Evolutionary conservation across 2,329 filamentous ascomycete species (phyloP).

Genomic region (Paraphoma chrysanthemicola): DNA sequence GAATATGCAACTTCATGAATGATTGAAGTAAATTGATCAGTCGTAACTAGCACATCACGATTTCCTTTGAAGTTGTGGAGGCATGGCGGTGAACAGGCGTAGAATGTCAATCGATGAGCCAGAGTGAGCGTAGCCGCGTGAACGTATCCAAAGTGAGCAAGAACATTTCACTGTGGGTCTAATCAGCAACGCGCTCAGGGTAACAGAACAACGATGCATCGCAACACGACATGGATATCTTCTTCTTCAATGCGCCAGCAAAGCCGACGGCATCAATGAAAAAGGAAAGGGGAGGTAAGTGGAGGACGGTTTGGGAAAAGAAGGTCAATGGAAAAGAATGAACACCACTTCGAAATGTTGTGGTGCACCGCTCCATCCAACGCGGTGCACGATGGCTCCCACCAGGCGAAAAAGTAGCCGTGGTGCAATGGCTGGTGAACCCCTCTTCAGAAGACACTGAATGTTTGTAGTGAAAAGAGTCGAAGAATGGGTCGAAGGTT

Average conservation of each 20-base stretch:
- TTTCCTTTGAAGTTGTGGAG: too few relatives aligned
- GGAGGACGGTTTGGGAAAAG: not conserved
- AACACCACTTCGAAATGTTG: not conserved
- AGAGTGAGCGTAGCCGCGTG: too few relatives aligned
- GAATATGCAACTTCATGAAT: too few relatives aligned
- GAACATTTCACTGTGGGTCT: not conserved
- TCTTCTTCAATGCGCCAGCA: constrained; percentile 12
- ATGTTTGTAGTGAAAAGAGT: not conserved
- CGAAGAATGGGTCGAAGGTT: not conserved
- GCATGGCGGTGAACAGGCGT: too few relatives aligned
- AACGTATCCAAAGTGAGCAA: not conserved
- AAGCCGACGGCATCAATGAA: constrained; percentile 6
- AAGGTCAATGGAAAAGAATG: not conserved
- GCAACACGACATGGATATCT: not conserved
- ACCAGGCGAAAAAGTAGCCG: not conserved
- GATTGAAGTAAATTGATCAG: too few relatives aligned
- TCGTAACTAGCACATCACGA: too few relatives aligned
- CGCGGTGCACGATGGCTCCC: not conserved
- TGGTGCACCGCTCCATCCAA: not conserved
- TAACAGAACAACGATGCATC: not conserved
- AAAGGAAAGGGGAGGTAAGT: not conserved
- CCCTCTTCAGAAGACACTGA: not conserved
- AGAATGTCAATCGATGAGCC: too few relatives aligned
- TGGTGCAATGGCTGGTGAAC: not conserved
- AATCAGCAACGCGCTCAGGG: too few relatives aligned